Evolutionary conservation across 768 basidiomycete genomes (phyloP).

Genomic region (Naganishia kalamii): DNA sequence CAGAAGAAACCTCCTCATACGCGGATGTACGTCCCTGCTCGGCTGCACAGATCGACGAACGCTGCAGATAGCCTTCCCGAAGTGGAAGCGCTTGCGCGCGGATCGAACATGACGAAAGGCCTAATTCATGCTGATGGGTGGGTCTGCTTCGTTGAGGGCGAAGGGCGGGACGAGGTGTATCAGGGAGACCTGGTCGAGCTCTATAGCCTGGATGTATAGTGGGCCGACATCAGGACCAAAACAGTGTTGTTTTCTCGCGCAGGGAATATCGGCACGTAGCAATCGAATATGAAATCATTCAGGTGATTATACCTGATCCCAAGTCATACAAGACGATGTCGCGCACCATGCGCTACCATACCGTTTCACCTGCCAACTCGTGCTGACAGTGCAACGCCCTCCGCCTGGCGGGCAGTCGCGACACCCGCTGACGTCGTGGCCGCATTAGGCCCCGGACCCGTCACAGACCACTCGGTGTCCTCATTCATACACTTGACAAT

Average conservation of each 20-base stretch:
- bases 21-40: slow-evolving; percentile 12
- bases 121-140: slow-evolving; percentile 15
- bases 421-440: no score
- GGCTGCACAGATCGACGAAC: neutral
- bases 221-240: neutral
- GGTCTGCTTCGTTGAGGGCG: slow-evolving; percentile 17
- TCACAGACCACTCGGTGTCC: no score
- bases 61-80: neutral
- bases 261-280: no score
- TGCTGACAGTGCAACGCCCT: no score
- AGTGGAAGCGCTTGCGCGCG: slow-evolving; percentile 18
- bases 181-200: slow-evolving; percentile 3
- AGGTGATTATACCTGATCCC: no score
- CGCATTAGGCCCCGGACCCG: no score
- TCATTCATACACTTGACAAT: no score
- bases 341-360: no score
- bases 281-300: no score
- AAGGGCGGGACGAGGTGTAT: neutral
- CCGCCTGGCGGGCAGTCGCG: no score
- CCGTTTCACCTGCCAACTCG: no score
- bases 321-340: no score
- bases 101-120: slow-evolving; percentile 14
- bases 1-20: neutral
- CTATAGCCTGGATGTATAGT: neutral
- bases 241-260: neutral